Evolutionary conservation across 768 basidiomycete genomes (phyloP).

Genomic region (Suillus placidus): DNA sequence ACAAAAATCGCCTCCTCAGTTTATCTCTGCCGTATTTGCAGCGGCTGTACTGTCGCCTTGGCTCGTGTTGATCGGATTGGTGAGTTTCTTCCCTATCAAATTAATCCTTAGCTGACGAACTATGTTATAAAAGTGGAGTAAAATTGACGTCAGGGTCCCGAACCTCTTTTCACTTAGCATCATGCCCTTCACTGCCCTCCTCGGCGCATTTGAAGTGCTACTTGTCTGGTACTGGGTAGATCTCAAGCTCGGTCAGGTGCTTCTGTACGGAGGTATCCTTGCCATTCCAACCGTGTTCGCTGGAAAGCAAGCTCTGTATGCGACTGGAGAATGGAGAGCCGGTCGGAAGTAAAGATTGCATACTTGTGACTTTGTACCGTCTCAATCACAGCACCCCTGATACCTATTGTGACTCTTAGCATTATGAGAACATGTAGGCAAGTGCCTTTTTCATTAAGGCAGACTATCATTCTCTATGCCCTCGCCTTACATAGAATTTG

Average conservation of each 20-base stretch:
- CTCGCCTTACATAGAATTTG: neutral
- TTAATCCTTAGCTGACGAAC: conserved; percentile 8
- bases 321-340: too few species aligned
- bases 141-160: conserved; percentile 57
- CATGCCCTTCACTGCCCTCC: conserved; percentile 68
- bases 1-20: conserved; percentile 69
- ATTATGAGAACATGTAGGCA: neutral
- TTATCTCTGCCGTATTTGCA: conserved; percentile 70
- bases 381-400: neutral
- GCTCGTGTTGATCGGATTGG: conserved; percentile 69
- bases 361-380: conserved; percentile 5
- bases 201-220: conserved; percentile 79
- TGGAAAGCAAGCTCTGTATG: conserved; percentile 71
- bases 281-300: conserved; percentile 66
- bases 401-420: neutral
- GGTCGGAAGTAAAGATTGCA: conserved; percentile 25
- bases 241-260: conserved; percentile 78
- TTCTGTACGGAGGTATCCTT: conserved; percentile 70
- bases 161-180: conserved; percentile 68
- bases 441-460: neutral
- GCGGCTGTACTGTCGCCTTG: conserved; percentile 71
- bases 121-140: conserved; percentile 56
- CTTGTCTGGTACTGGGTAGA: conserved; percentile 90
- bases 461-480: neutral
- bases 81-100: conserved; percentile 38